Evolutionary conservation across 2,329 filamentous ascomycete species (phyloP).

Genomic region (Beauveria caledonica): DNA sequence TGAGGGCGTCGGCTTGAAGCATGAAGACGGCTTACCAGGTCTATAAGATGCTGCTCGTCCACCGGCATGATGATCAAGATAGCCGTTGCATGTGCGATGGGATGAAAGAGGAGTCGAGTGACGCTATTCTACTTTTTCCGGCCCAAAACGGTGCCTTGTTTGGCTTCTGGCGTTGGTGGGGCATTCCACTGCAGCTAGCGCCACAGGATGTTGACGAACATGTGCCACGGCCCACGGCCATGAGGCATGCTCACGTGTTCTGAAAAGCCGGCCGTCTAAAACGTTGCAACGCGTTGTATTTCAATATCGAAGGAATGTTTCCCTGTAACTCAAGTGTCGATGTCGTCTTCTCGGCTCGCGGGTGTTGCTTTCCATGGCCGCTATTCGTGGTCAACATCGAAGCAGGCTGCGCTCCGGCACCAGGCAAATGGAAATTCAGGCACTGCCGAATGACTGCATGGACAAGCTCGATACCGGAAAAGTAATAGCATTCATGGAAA

Average conservation of each 20-base stretch:
- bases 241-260: not conserved
- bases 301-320: no score
- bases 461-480: no score
- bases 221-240: not conserved
- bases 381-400: no score
- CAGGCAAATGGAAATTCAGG: not conserved
- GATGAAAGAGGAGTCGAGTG: slow-evolving; percentile 7
- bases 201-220: not conserved
- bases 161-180: slow-evolving; percentile 5
- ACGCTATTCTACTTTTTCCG: slow-evolving; percentile 10
- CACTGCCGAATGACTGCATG: not conserved
- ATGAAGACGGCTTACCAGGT: slow-evolving; percentile 50
- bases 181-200: not conserved
- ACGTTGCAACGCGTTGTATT: no score
- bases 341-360: no score
- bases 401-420: not conserved
- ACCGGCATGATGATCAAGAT: slow-evolving; percentile 54
- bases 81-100: slow-evolving; percentile 13
- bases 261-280: no score
- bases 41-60: slow-evolving; percentile 71
- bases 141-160: slow-evolving; percentile 4
- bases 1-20: not conserved
- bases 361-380: no score
- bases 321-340: no score
- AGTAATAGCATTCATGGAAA: no score